Conservation (phyloP, 202 grass and related monocot species). For the Dendrocalamus latiflorus region DNA sequence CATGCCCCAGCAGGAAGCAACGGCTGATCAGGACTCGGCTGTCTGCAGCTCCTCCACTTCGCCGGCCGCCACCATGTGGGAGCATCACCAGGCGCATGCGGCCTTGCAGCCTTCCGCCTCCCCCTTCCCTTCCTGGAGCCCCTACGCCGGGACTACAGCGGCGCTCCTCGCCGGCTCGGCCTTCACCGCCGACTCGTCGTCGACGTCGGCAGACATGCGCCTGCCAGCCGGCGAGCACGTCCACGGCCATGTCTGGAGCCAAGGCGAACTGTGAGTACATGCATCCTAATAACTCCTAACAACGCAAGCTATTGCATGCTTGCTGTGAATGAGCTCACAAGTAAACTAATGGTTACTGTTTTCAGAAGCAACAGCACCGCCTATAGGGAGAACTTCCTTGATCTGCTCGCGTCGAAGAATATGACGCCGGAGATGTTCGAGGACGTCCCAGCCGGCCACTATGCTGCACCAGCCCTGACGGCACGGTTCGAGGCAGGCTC, state of each 20-base stretch:
- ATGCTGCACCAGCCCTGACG: background rate
- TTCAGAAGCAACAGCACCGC: slow-evolving; percentile 33
- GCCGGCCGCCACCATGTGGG: slow-evolving; percentile 39
- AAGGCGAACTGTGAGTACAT: slow-evolving; percentile 58
- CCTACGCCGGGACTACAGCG: slow-evolving; percentile 23
- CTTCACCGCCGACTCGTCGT: slow-evolving; percentile 39
- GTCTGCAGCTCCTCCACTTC: slow-evolving; percentile 44
- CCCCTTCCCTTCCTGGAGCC: slow-evolving; percentile 19
- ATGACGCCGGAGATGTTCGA: slow-evolving; percentile 44
- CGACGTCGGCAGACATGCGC: slow-evolving; percentile 17
- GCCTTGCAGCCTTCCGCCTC: slow-evolving; percentile 11
- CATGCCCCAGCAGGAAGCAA: slow-evolving; percentile 56
- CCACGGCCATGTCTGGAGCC: slow-evolving; percentile 49
- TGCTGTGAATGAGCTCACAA: background rate
- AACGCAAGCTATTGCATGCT: background rate
- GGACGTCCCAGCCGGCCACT: slow-evolving; percentile 27
- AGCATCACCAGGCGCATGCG: slow-evolving; percentile 39
- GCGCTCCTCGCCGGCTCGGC: slow-evolving; percentile 27
- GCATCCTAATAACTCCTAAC: background rate
- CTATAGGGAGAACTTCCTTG: slow-evolving; percentile 72
- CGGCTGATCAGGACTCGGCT: slow-evolving; percentile 21
- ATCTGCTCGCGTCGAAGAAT: slow-evolving; percentile 67
- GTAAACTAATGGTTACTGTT: background rate
- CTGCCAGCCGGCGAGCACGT: slow-evolving; percentile 12
- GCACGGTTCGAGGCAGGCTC: background rate